Evolutionary conservation across 345 rosid genomes (phyloP).

Genomic region (Salix exigua): DNA sequence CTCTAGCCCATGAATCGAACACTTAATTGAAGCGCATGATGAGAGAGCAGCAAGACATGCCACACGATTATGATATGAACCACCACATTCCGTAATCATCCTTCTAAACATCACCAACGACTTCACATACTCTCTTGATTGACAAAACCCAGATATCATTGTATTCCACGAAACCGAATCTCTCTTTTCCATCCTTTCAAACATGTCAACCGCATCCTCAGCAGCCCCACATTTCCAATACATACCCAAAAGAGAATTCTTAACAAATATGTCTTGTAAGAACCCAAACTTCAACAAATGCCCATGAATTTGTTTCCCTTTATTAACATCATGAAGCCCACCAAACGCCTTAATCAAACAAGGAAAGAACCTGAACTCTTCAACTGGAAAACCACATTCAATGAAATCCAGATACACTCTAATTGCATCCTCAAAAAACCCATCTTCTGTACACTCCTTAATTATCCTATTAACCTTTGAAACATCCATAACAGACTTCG

Average conservation of each 20-base stretch:
- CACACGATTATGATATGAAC: constrained; percentile 18
- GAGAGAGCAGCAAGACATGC: constrained; percentile 37
- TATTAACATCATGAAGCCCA: constrained; percentile 22
- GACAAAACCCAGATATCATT: constrained; percentile 37
- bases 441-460: constrained; percentile 24
- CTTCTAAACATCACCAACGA: constrained; percentile 25
- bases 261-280: constrained; percentile 27
- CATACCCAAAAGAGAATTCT: constrained; percentile 31
- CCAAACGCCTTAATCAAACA: constrained; percentile 42
- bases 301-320: constrained; percentile 38
- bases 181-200: constrained; percentile 34
- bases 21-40: constrained; percentile 29
- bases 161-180: constrained; percentile 45
- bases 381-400: constrained; percentile 29
- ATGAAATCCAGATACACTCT: constrained; percentile 30
- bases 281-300: constrained; percentile 36
- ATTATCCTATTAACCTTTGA: constrained; percentile 18
- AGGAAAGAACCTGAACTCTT: constrained; percentile 33
- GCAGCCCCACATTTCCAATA: constrained; percentile 29
- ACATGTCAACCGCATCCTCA: constrained; percentile 27
- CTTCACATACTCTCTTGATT: constrained; percentile 17
- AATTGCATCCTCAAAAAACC: constrained; percentile 37
- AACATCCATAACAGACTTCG: constrained; percentile 20
- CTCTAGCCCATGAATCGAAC: constrained; percentile 33
- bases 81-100: constrained; percentile 26